Percentiles rank a stretch among this genome's conserved stretches.
These are phyloP conservation scores for Cubamyces sp. DNA, from an alignment of 768 basidiomycete species.

Conservation along the genomic window DNA sequence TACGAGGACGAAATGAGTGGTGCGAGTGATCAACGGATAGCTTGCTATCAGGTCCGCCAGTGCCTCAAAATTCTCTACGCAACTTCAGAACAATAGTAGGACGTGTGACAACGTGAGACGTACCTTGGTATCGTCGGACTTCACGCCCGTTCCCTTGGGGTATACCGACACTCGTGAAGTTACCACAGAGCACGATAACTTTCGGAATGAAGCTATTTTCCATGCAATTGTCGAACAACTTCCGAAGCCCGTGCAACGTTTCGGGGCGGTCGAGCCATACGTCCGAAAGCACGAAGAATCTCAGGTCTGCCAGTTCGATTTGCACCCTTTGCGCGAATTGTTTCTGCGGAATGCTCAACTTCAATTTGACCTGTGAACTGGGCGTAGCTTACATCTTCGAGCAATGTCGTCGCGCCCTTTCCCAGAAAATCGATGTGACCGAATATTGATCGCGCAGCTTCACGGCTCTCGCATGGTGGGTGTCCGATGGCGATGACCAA, in stretches of 20 bases:
- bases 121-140: slow-evolving; percentile 86
- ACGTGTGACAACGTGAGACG: neutral
- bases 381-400: slow-evolving; percentile 81
- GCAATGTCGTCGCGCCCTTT: slow-evolving; percentile 85
- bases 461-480: slow-evolving; percentile 92
- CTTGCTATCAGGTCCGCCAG: slow-evolving; percentile 83
- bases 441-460: slow-evolving; percentile 87
- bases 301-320: slow-evolving; percentile 72
- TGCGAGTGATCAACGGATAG: slow-evolving; percentile 75
- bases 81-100: neutral
- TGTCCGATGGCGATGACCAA: slow-evolving; percentile 95
- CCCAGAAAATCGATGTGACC: slow-evolving; percentile 98
- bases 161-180: slow-evolving; percentile 87
- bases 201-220: slow-evolving; percentile 88
- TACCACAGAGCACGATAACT: slow-evolving; percentile 91
- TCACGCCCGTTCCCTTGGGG: slow-evolving; percentile 77
- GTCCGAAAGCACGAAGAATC: slow-evolving; percentile 94
- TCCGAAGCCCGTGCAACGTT: slow-evolving; percentile 76
- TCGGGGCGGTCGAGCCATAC: slow-evolving; percentile 92
- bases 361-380: neutral
- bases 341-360: slow-evolving; percentile 44
- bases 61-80: slow-evolving; percentile 80
- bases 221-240: slow-evolving; percentile 88
- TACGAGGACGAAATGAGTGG: slow-evolving; percentile 90
- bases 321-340: slow-evolving; percentile 64